A percentile compares a stretch with the other conserved stretches of the same genome.
These are phyloP conservation scores for Clarireedia hainanense DNA, from an alignment of 2,329 filamentous ascomycete genomes.

Conservation along the genomic window DNA sequence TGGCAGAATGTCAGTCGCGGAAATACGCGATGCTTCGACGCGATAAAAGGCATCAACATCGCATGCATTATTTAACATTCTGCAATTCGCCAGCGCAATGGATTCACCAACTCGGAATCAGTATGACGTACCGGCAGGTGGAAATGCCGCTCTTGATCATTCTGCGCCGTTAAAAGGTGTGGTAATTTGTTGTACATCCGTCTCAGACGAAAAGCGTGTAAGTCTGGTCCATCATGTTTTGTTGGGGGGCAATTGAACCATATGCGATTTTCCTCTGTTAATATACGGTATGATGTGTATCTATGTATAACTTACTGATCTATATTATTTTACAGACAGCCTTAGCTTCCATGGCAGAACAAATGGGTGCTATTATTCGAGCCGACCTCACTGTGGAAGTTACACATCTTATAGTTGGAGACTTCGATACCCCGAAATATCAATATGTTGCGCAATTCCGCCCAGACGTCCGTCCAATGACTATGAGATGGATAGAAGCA, in stretches of 20 bases:
- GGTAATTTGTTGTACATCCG: constrained; percentile 81
- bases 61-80: not conserved
- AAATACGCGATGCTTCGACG: not conserved
- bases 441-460: constrained; percentile 87
- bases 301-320: not conserved
- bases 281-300: not conserved
- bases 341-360: constrained; percentile 55
- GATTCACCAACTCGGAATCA: not conserved
- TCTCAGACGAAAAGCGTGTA: constrained; percentile 72
- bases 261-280: not conserved
- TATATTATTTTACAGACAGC: constrained; percentile 33
- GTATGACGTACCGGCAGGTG: not conserved
- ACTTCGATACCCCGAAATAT: constrained; percentile 87
- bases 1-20: too few relatives aligned
- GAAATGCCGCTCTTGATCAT: constrained; percentile 16
- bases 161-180: constrained; percentile 53
- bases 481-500: constrained; percentile 75
- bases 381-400: constrained; percentile 93
- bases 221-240: constrained; percentile 25
- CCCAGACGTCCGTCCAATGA: constrained; percentile 76
- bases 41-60: not conserved
- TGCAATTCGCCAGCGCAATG: not conserved
- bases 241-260: not conserved
- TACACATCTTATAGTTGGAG: constrained; percentile 87
- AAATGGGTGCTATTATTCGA: constrained; percentile 83